Conservation (phyloP, 2,329 filamentous ascomycete genomes). For the Colletotrichum sp. region DNA sequence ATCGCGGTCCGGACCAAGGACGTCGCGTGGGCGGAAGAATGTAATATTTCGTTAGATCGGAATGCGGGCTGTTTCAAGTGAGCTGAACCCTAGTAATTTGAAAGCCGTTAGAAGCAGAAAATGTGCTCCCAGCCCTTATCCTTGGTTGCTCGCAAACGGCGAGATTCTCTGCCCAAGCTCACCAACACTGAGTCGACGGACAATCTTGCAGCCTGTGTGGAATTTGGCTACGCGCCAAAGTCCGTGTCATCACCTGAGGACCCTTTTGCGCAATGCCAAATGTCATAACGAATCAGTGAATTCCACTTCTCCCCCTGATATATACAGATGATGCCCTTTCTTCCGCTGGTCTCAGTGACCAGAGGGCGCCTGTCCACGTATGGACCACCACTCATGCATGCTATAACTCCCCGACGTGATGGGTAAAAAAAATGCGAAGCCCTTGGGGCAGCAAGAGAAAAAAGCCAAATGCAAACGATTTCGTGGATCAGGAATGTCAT, state of each 20-base stretch:
- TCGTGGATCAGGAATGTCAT: not conserved
- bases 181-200: not conserved
- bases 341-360: not conserved
- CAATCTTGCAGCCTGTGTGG: not conserved
- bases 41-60: not conserved
- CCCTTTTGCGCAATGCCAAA: not conserved
- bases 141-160: not conserved
- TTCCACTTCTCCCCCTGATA: constrained; percentile 11
- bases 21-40: not conserved
- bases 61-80: not conserved
- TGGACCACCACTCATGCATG: not conserved
- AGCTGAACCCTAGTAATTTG: not conserved
- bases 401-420: not conserved
- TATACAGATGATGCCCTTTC: constrained; percentile 4
- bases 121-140: not conserved
- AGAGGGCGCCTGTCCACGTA: not conserved
- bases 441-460: constrained; percentile 2
- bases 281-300: constrained; percentile 1
- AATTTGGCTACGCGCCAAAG: not conserved
- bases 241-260: not conserved
- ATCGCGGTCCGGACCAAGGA: not conserved
- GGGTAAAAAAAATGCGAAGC: not conserved
- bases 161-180: not conserved
- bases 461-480: not conserved
- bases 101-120: not conserved